A percentile compares a stretch with the other conserved stretches of the same genome.
phyloP scores from a whole-genome alignment of 116 monocot genomes.

The Cymodocea nodosa region DNA sequence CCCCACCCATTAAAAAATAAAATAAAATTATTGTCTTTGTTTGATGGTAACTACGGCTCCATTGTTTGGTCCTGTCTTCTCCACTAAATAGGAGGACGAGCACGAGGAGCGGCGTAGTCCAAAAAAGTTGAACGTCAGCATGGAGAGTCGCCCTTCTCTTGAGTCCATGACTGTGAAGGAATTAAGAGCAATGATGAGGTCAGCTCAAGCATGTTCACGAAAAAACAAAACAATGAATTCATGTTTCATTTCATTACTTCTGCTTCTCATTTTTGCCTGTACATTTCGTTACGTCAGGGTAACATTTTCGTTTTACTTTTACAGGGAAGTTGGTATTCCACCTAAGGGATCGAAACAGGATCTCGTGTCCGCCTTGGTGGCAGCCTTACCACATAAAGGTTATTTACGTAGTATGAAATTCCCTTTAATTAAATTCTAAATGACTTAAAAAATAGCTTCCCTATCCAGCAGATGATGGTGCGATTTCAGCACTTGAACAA shows the following conservation, averaged over 20 bases:
- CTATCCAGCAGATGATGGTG: neutral
- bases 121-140: too few relatives aligned
- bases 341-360: slow-evolving; percentile 26
- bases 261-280: too few relatives aligned
- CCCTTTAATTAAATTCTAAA: neutral
- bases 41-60: too few relatives aligned
- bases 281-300: too few relatives aligned
- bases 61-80: too few relatives aligned
- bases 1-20: too few relatives aligned
- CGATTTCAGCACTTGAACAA: neutral
- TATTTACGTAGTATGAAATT: slow-evolving; percentile 7
- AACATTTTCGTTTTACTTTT: neutral
- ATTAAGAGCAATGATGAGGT: slow-evolving; percentile 24
- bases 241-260: too few relatives aligned
- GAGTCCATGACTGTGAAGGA: slow-evolving; percentile 25
- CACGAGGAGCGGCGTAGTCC: too few relatives aligned
- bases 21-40: too few relatives aligned
- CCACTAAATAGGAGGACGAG: too few relatives aligned
- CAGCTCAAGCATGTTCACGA: too few relatives aligned
- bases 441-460: neutral
- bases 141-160: neutral
- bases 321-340: slow-evolving; percentile 20
- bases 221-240: too few relatives aligned
- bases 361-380: slow-evolving; percentile 17
- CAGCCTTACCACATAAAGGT: slow-evolving; percentile 1